These are phyloP conservation scores for Nothomitra cinnamomea DNA, from an alignment of 2,329 filamentous ascomycete genomes.

Conservation along the genomic window DNA sequence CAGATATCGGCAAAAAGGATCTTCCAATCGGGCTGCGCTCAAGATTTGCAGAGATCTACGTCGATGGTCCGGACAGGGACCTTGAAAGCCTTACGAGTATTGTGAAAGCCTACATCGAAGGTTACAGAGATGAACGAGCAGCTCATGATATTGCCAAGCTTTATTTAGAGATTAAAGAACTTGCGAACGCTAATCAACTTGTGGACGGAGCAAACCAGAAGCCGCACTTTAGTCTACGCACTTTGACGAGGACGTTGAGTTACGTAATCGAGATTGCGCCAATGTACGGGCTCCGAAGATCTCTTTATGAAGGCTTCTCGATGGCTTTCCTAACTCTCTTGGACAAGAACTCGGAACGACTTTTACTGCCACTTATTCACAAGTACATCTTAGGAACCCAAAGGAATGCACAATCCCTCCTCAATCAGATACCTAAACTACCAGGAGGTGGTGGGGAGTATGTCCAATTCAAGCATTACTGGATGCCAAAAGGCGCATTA, in stretches of 20 bases:
- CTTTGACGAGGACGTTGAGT: conserved; percentile 72
- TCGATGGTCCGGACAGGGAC: conserved; percentile 76
- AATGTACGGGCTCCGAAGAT: conserved; percentile 67
- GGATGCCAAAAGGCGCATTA: conserved; percentile 63
- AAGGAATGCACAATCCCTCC: conserved; percentile 50
- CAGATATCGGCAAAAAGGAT: conserved; percentile 91
- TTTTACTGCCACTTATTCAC: conserved; percentile 64
- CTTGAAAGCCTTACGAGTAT: conserved; percentile 74
- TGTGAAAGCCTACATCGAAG: conserved; percentile 72
- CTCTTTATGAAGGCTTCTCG: conserved; percentile 85
- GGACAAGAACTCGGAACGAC: conserved; percentile 60
- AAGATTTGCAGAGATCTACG: conserved; percentile 89
- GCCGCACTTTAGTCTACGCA: conserved; percentile 91
- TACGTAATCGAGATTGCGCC: conserved; percentile 77
- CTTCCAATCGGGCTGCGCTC: conserved; percentile 76
- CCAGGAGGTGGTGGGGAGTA: conserved; percentile 63
- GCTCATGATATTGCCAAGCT: conserved; percentile 69
- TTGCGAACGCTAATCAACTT: conserved; percentile 65
- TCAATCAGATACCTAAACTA: conserved; percentile 61
- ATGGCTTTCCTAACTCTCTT: conserved; percentile 95
- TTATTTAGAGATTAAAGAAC: conserved; percentile 71
- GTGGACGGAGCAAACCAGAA: conserved; percentile 93
- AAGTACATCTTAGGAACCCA: conserved; percentile 60
- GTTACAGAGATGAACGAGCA: conserved; percentile 53
- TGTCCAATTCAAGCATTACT: conserved; percentile 78